phyloP scores from a whole-genome alignment of 257 asterid genomes.

The Solanum bulbocastanum region DNA sequence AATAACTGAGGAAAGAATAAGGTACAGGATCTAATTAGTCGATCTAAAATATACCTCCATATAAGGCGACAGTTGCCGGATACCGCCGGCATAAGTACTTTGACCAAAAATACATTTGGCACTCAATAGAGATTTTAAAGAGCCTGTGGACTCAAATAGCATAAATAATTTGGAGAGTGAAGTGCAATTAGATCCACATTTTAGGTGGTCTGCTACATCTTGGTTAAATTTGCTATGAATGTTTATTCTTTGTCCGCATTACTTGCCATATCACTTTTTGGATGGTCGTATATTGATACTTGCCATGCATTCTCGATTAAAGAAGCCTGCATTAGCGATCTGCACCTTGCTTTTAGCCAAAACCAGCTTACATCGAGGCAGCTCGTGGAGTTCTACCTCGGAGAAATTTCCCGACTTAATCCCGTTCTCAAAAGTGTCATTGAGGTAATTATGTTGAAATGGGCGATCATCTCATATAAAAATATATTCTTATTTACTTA shows the following conservation, averaged over 20 bases:
- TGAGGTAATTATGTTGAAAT: conserved; percentile 11
- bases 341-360: conserved; percentile 23
- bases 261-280: neutral
- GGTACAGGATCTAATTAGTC: neutral
- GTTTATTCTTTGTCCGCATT: neutral
- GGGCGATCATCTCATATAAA: neutral
- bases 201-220: neutral
- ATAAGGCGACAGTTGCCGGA: neutral
- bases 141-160: neutral
- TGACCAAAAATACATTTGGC: neutral
- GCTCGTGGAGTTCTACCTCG: conserved; percentile 31
- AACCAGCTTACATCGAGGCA: conserved; percentile 26
- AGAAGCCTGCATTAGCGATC: conserved; percentile 44
- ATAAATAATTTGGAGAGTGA: neutral
- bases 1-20: neutral
- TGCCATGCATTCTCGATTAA: conserved; percentile 26
- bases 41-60: neutral
- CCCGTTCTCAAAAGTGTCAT: conserved; percentile 38
- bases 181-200: neutral
- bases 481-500: neutral
- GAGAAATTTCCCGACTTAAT: conserved; percentile 20
- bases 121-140: neutral
- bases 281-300: neutral
- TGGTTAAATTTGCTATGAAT: neutral
- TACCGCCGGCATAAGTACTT: neutral